Conservation (phyloP, 768 basidiomycete species). For the Lactifluus volemus region DNA sequence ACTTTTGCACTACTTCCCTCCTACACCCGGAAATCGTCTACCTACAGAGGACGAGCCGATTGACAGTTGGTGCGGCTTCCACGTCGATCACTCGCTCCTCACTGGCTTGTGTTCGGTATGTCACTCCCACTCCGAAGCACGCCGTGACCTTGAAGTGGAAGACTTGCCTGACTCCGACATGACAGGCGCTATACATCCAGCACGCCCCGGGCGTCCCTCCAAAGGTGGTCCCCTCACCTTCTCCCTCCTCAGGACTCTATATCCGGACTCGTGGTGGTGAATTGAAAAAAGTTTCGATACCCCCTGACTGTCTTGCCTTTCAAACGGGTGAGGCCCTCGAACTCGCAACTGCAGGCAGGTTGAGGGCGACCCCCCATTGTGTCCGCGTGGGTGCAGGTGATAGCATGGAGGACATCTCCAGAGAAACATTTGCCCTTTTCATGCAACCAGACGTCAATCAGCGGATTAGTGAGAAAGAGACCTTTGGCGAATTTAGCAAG, state of each 20-base stretch:
- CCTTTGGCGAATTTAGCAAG: slow-evolving; percentile 89
- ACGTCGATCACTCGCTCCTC: slow-evolving; percentile 83
- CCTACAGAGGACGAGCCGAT: slow-evolving; percentile 51
- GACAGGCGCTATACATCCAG: slow-evolving; percentile 76
- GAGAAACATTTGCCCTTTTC: slow-evolving; percentile 87
- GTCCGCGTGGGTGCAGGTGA: slow-evolving; percentile 60
- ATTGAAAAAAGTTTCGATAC: slow-evolving; percentile 79
- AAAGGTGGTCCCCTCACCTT: slow-evolving; percentile 53
- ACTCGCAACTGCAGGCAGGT: slow-evolving; percentile 68
- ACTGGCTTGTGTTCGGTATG: slow-evolving; percentile 88
- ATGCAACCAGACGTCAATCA: slow-evolving; percentile 85
- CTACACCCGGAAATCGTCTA: slow-evolving; percentile 32
- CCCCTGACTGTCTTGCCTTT: slow-evolving; percentile 79
- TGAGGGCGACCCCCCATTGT: slow-evolving; percentile 92
- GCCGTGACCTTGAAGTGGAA: not conserved
- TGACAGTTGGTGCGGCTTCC: slow-evolving; percentile 93
- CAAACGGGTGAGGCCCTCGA: slow-evolving; percentile 96
- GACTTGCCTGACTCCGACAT: not conserved
- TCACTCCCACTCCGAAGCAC: not conserved
- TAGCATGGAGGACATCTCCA: slow-evolving; percentile 43
- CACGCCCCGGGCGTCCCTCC: slow-evolving; percentile 36
- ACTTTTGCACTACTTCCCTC: slow-evolving; percentile 93
- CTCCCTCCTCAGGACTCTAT: slow-evolving; percentile 76
- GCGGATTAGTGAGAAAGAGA: slow-evolving; percentile 55
- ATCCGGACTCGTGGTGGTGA: slow-evolving; percentile 78